Percentiles rank a stretch among this genome's conserved stretches.
Evolutionary conservation across 768 basidiomycete species (phyloP).

Genomic region (Lactarius tabidus): DNA sequence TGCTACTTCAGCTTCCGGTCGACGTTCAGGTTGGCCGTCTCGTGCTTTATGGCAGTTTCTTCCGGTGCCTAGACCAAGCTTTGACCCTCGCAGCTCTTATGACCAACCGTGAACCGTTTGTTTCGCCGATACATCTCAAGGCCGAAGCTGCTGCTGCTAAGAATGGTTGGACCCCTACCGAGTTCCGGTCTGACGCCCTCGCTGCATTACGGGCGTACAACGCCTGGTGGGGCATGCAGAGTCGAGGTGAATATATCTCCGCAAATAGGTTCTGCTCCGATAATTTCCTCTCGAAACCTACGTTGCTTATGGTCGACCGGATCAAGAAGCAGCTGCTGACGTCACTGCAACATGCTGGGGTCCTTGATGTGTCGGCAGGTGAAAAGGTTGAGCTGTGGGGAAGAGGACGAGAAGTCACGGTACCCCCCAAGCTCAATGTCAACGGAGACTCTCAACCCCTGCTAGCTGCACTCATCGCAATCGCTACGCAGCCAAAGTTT

Average conservation of each 20-base stretch:
- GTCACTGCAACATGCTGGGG: constrained; percentile 72
- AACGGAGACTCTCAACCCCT: constrained; percentile 75
- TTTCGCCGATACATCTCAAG: constrained; percentile 76
- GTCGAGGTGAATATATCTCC: constrained; percentile 52
- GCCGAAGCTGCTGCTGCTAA: constrained; percentile 67
- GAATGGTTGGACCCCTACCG: constrained; percentile 68
- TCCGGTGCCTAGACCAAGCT: constrained; percentile 85
- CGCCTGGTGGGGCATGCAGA: constrained; percentile 72
- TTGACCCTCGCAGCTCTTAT: constrained; percentile 89
- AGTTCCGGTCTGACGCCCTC: constrained; percentile 83
- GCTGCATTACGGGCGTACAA: constrained; percentile 79
- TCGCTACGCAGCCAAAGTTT: constrained; percentile 88
- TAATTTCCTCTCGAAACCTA: constrained; percentile 88
- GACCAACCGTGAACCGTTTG: constrained; percentile 86
- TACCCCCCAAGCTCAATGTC: constrained; percentile 65
- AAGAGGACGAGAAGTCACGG: constrained; percentile 36
- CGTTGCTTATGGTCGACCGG: constrained; percentile 73
- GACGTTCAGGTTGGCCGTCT: constrained; percentile 88
- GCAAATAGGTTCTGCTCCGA: constrained; percentile 77
- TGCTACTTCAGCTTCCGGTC: constrained; percentile 84
- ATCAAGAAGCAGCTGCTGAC: constrained; percentile 75
- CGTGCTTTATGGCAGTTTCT: constrained; percentile 86
- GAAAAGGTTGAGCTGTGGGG: constrained; percentile 37
- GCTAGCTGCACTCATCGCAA: constrained; percentile 76
- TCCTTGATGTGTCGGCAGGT: constrained; percentile 78